Evolutionary conservation across 768 basidiomycete genomes (phyloP), one percentile per base, ranked within the genome.

Genomic region (Heimioporus sp.): DNA sequence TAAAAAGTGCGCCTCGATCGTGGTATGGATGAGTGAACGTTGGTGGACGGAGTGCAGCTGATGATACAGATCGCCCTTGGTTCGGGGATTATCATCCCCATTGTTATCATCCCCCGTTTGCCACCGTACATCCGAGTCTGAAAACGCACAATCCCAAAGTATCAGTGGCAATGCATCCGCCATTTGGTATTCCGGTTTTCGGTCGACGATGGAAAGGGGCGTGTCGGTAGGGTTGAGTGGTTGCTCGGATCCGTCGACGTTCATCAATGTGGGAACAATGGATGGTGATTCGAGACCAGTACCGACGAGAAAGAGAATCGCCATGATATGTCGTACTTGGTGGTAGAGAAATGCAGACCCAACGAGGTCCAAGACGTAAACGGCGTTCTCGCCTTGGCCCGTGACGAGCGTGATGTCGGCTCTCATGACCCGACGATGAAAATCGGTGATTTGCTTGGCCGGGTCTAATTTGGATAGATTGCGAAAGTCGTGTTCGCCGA

Each of bases 281-380:
- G 76, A 76, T 0, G 91, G 87, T 7, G 72, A 63, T 64, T 98
- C 96, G 49, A 93, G 77, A 0, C 88, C 82, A 0, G 86, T 70
- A 16, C 94, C 96, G 46, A 96, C 80, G 44, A 97, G 83, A 69
- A 98, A 92, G 17, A 98, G 77, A 45, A 96, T 67, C 2, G 90
- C 90, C 81, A 97, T 88, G 71, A 97, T 95, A 61, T 95, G 92
- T 35, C 95, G 81, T 13, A 97, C 95, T 75, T 97, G 95, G 70
- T 98, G 92, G 70, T 94, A 98, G 38, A 98, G 75, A 65, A 96
- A 97, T 1, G 93, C 95, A 1, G 77, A 85, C 0, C 95, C 95
- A 20, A 87, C 72, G 36, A 98, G 83, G 68, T 98, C 88, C 51
- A 97, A 76, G 32, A 93, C 90, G 58, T 83, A 83, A 30, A 69